Evolutionary conservation across 2,329 filamentous ascomycete genomes (phyloP).

Genomic region (Trichophyton benhamiae): DNA sequence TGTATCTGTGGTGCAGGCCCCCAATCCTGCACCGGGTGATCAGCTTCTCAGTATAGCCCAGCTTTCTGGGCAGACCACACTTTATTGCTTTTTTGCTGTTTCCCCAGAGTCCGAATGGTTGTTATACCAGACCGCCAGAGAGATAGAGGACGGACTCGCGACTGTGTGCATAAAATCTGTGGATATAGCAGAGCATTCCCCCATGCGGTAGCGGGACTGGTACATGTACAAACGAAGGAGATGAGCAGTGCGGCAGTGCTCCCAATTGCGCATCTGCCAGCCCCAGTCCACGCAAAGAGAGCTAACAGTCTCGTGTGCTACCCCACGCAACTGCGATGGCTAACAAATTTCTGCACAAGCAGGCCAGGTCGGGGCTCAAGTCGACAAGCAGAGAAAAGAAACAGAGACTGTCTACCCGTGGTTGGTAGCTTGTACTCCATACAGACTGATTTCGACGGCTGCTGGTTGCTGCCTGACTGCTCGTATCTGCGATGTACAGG

Average conservation of each 20-base stretch:
- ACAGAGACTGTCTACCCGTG: not conserved
- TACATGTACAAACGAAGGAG: not conserved
- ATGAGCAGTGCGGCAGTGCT: too few relatives aligned
- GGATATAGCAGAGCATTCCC: not conserved
- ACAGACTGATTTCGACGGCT: not conserved
- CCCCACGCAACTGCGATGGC: not conserved
- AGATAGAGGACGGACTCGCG: not conserved
- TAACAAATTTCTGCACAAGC: not conserved
- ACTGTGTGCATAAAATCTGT: not conserved
- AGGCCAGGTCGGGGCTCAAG: not conserved
- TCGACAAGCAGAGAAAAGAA: not conserved
- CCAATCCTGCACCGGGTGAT: not conserved
- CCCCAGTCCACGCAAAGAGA: not conserved
- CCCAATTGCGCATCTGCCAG: too few relatives aligned
- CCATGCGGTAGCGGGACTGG: not conserved
- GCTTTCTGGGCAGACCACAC: not conserved
- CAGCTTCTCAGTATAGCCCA: not conserved
- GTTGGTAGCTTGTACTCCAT: not conserved
- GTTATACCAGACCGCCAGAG: not conserved
- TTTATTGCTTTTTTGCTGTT: not conserved
- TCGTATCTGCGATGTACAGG: not conserved
- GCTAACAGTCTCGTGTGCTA: not conserved
- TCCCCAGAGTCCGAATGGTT: not conserved
- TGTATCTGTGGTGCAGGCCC: not conserved
- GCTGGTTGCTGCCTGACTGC: not conserved